Base-by-base conservation (phyloP, 2,329 filamentous ascomycete genomes). In the Aspergillus arachidicola region DNA sequence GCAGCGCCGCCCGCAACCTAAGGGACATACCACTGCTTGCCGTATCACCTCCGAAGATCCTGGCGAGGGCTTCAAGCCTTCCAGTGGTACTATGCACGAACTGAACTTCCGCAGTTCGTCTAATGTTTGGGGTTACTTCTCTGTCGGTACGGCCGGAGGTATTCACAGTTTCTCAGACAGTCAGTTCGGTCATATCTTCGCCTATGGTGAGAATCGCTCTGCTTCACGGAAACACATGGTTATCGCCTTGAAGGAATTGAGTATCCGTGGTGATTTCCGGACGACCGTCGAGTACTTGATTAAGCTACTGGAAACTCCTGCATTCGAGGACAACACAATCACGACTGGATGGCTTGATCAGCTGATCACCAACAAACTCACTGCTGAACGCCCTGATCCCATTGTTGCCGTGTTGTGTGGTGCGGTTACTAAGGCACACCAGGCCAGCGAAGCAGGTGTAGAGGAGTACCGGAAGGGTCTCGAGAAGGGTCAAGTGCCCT, bases 101-200 rank as follows among this genome's bases (percentile, higher is more conserved):
- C 85, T 99, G 75, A 99, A 99, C 86, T 99, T 99, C 88, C 89
- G 95, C 76, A 96, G 91, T 84, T 97, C 93, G 79, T 98, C 95
- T 67, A 99, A 99, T 72, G 95, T 98, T 61, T 99, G 95, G 95
- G 95, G 95, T 86, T 99, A 99, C 82, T 99, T 99, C 88, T 99
- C 95, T 59, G 95, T 99, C 79, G 92, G 94, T 83, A 95, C 94
- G 11, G 90, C 93, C 61, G 94, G 94, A 83, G 94, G 94, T 80
- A 99, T 99, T 69, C 95, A 99, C 87, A 97, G 93, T 80, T 99
- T 97, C 86, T 98, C 95, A 9, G 95, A 99, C 83, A 96, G 92
- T 75, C 95, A 99, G 77, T 99, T 99, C 73, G 95, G 95, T 81
- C 95, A 99, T 82, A 99, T 99, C 72, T 99, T 99, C 80, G 96